Evolutionary conservation across 2,329 filamentous ascomycete species (phyloP).

Genomic region (Talaromyces sp.): DNA sequence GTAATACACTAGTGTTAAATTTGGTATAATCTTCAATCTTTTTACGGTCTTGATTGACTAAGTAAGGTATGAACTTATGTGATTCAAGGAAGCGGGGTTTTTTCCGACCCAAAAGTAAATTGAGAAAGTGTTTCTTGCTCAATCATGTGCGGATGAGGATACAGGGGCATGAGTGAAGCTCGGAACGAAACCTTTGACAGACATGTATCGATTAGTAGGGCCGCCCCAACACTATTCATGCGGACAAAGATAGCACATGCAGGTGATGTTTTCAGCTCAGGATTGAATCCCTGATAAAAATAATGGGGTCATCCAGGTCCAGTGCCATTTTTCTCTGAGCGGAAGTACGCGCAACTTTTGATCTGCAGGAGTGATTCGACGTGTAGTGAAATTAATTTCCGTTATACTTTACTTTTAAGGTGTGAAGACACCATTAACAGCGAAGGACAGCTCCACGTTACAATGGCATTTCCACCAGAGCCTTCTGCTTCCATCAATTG

Average conservation of each 20-base stretch:
- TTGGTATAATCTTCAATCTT: background rate
- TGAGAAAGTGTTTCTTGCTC: background rate
- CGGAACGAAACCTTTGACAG: background rate
- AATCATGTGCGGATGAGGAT: background rate
- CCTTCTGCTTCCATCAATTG: background rate
- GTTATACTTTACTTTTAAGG: background rate
- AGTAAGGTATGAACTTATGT: background rate
- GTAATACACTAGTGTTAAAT: background rate
- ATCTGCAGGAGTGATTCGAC: background rate
- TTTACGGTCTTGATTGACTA: background rate
- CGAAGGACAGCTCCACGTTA: background rate
- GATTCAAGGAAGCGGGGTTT: background rate
- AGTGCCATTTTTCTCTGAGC: background rate
- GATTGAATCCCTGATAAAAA: background rate
- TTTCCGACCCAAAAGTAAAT: background rate
- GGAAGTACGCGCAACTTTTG: background rate
- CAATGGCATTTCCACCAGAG: background rate
- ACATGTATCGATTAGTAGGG: background rate
- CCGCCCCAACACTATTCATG: background rate
- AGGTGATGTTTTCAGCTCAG: background rate
- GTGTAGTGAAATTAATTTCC: background rate
- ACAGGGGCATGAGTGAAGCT: background rate
- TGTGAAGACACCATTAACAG: background rate
- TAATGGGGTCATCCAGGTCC: background rate
- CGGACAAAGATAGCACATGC: background rate